Percentiles rank a stretch among this genome's conserved stretches.
These are phyloP conservation scores for Xylaria multiplex DNA, from an alignment of 2,329 filamentous ascomycete genomes.

Conservation along the genomic window DNA sequence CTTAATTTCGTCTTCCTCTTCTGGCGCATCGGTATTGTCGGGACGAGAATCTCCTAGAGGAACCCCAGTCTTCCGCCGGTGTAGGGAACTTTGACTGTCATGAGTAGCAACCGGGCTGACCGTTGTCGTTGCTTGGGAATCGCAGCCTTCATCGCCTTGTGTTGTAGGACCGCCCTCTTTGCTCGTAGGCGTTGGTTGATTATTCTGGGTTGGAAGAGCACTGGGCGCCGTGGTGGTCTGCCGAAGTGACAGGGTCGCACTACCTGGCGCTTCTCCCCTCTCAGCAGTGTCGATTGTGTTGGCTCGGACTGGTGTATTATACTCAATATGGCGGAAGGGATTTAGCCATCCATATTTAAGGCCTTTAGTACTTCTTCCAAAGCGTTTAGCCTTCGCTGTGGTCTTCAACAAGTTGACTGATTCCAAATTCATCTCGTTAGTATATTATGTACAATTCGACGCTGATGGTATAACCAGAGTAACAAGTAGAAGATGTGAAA, in stretches of 20 bases:
- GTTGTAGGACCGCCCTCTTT: conserved; percentile 3
- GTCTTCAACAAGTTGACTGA: conserved; percentile 37
- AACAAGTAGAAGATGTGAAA: neutral
- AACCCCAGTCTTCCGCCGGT: conserved; percentile 29
- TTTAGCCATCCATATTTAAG: conserved; percentile 34
- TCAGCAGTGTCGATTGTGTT: conserved; percentile 32
- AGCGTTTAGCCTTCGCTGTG: conserved; percentile 25
- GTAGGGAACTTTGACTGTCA: conserved; percentile 9
- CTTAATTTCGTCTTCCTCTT: conserved; percentile 50
- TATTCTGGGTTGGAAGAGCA: conserved; percentile 17
- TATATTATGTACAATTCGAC: neutral
- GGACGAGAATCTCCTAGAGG: conserved; percentile 14
- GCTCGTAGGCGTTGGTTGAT: conserved; percentile 9
- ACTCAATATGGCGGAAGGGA: conserved; percentile 35
- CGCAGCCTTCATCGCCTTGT: conserved; percentile 24
- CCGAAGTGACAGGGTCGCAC: conserved; percentile 14
- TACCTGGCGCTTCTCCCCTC: conserved; percentile 22
- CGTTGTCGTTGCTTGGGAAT: conserved; percentile 32
- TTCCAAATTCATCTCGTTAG: conserved; percentile 34
- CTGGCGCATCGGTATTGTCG: conserved; percentile 35
- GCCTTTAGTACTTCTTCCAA: conserved; percentile 26
- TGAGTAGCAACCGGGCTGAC: conserved; percentile 23
- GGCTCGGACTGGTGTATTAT: conserved; percentile 26
- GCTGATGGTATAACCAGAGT: neutral
- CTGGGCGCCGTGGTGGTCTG: conserved; percentile 33